phyloP scores from a whole-genome alignment of 2,329 filamentous ascomycete species.

The Sporothrix luriei region DNA sequence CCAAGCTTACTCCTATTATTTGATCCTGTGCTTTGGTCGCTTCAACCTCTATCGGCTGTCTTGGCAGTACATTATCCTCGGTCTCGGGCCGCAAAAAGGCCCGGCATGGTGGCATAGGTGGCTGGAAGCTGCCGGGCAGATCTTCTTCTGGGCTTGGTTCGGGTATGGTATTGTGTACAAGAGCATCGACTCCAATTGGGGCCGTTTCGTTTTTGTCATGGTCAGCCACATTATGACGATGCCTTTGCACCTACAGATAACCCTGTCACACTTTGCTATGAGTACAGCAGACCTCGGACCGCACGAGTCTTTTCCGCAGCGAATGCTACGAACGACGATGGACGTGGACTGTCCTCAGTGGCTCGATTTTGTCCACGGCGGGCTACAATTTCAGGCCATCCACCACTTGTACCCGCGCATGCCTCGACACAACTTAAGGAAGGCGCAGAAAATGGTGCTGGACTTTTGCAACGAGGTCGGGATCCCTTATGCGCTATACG shows the following conservation, averaged over 20 bases:
- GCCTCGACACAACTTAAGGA: conserved; percentile 79
- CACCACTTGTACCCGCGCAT: conserved; percentile 85
- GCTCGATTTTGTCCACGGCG: conserved; percentile 88
- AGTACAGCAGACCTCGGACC: conserved; percentile 83
- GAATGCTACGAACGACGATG: conserved; percentile 92
- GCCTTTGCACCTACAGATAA: conserved; percentile 86
- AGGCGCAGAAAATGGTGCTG: conserved; percentile 72
- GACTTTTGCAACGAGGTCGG: conserved; percentile 81
- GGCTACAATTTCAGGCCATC: conserved; percentile 85
- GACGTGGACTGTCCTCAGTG: conserved; percentile 85
- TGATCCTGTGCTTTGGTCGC: conserved; percentile 75
- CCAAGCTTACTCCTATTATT: conserved; percentile 82
- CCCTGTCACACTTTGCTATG: conserved; percentile 91
- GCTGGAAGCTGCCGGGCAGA: conserved; percentile 74
- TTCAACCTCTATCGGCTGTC: conserved; percentile 86
- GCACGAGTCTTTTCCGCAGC: conserved; percentile 83
- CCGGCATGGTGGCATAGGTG: conserved; percentile 81
- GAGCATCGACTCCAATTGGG: conserved; percentile 67
- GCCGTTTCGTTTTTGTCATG: conserved; percentile 73
- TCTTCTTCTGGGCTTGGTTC: conserved; percentile 85
- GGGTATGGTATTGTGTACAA: conserved; percentile 79
- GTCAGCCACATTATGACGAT: conserved; percentile 79
- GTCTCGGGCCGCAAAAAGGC: conserved; percentile 72
- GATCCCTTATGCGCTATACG: conserved; percentile 83
- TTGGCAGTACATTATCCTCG: conserved; percentile 73